Conservation (phyloP, 192 early-diverging fungal species). For the Backusella australiensis region DNA sequence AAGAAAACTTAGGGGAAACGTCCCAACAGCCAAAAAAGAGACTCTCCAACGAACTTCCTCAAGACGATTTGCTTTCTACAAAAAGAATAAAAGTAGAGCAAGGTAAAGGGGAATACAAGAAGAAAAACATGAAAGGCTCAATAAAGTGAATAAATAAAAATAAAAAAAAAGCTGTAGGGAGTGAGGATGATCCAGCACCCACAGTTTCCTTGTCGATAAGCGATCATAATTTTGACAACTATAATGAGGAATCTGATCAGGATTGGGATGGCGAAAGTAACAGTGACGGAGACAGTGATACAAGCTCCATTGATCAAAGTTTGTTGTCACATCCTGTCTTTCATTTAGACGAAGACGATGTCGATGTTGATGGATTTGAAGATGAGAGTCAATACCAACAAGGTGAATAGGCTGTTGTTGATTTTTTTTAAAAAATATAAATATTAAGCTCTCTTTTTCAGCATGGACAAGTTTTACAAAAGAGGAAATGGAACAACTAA, state of each 20-base stretch:
- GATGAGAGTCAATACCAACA: slow-evolving; percentile 26
- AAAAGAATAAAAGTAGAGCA: slow-evolving; percentile 1
- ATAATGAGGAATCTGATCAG: slow-evolving; percentile 38
- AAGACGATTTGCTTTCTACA: background rate
- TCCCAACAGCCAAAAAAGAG: background rate
- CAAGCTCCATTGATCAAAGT: slow-evolving; percentile 1
- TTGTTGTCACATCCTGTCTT: slow-evolving; percentile 18
- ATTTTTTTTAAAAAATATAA: too few relatives aligned
- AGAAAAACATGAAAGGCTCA: background rate
- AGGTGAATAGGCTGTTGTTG: background rate
- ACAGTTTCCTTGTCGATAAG: slow-evolving; percentile 1
- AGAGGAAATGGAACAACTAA: slow-evolving; percentile 24
- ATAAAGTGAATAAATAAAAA: background rate
- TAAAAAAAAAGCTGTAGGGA: background rate
- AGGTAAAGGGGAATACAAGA: background rate
- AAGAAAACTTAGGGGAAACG: background rate
- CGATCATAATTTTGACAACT: slow-evolving; percentile 29
- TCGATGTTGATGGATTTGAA: slow-evolving; percentile 21
- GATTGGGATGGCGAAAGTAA: slow-evolving; percentile 24
- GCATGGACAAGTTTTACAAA: slow-evolving; percentile 32
- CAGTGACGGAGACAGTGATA: slow-evolving; percentile 17
- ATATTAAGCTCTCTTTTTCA: background rate
- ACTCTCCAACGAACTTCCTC: background rate
- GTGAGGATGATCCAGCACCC: slow-evolving; percentile 12
- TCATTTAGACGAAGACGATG: slow-evolving; percentile 23